phyloP scores from a whole-genome alignment of 1,139 yeast genomes.

The Pneumocystis canis region DNA sequence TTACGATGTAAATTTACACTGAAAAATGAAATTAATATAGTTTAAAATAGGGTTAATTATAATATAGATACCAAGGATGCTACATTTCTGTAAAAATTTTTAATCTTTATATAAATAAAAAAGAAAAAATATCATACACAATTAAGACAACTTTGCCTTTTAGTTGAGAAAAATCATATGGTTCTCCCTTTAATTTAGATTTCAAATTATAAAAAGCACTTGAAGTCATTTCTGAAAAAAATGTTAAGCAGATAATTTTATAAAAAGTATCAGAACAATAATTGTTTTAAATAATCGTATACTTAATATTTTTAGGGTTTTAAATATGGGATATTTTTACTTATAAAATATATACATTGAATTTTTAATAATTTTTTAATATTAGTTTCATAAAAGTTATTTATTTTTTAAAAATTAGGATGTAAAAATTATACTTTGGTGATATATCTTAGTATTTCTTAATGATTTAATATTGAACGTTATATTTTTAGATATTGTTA shows the following conservation, averaged over 20 bases:
- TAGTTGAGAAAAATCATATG: slow-evolving; percentile 51
- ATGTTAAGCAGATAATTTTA: neutral
- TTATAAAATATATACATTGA: too few species aligned
- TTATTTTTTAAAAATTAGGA: too few species aligned
- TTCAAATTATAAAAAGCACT: neutral
- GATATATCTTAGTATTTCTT: too few species aligned
- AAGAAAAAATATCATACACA: slow-evolving; percentile 55
- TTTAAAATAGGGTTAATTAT: neutral
- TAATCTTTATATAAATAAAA: neutral
- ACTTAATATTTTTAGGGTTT: too few species aligned
- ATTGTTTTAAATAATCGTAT: too few species aligned
- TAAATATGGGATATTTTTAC: too few species aligned
- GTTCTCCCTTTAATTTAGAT: slow-evolving; percentile 33
- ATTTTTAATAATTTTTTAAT: too few species aligned
- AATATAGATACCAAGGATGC: neutral
- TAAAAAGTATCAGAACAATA: neutral
- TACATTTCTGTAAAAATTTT: neutral
- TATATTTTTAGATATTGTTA: too few species aligned
- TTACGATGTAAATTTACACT: neutral
- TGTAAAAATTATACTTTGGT: too few species aligned
- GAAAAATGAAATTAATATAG: neutral
- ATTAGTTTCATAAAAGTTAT: too few species aligned
- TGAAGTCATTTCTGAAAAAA: neutral
- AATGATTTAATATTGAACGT: too few species aligned
- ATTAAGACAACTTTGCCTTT: slow-evolving; percentile 83